Conservation (phyloP, 129 eudicot genomes). For the Chrysanthemum lavandulifolium region DNA sequence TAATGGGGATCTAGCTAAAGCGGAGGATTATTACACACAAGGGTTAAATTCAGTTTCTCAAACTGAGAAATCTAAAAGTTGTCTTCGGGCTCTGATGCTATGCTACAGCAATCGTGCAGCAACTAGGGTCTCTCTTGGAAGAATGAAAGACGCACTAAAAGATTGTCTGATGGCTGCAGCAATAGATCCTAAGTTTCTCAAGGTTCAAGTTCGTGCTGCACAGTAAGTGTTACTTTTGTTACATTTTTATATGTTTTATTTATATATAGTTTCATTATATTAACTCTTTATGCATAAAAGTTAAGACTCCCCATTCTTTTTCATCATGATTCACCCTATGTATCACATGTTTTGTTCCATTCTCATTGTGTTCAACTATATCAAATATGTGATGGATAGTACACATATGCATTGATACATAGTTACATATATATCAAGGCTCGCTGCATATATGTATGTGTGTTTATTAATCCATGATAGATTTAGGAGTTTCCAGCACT, state of each 20-base stretch:
- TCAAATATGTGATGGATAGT: neutral
- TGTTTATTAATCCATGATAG: slow-evolving; percentile 1
- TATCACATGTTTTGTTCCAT: neutral
- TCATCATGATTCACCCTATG: neutral
- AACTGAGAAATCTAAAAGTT: slow-evolving; percentile 66
- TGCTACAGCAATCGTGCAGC: slow-evolving; percentile 99
- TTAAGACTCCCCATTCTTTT: neutral
- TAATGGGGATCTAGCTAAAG: slow-evolving; percentile 70
- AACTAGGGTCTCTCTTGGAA: slow-evolving; percentile 82
- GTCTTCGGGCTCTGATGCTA: slow-evolving; percentile 77
- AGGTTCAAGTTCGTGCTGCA: slow-evolving; percentile 92
- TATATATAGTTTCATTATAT: slow-evolving; percentile 5
- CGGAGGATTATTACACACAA: slow-evolving; percentile 85
- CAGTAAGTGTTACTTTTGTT: slow-evolving; percentile 46
- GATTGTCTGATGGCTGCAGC: slow-evolving; percentile 89
- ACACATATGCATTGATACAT: neutral
- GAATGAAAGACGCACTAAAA: slow-evolving; percentile 82
- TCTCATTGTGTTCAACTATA: neutral
- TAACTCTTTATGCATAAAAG: slow-evolving; percentile 22
- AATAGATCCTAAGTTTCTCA: slow-evolving; percentile 75
- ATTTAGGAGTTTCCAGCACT: slow-evolving; percentile 4
- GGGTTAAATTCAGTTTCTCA: slow-evolving; percentile 78
- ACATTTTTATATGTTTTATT: neutral
- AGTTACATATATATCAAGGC: too few relatives aligned
- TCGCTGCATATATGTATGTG: too few relatives aligned